Evolutionary conservation across 306 rosid species (phyloP), one percentile per base, ranked within the genome.

Genomic region (Cicer chorassanicum): DNA sequence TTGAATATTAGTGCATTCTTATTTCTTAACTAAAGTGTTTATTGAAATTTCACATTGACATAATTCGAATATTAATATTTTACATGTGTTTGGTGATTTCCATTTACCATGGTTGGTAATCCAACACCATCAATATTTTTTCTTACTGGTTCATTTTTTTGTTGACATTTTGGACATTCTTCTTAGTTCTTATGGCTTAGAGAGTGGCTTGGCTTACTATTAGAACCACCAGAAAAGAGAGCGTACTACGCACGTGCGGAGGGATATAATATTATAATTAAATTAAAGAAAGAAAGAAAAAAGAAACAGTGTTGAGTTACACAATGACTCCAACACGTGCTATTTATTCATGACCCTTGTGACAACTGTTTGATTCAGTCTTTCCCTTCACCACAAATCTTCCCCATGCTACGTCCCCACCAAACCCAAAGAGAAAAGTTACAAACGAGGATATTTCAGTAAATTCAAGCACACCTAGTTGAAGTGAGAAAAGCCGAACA

Each of bases 371-470:
- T 65, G 48, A 7, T 43, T 2, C 24, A 34, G 66, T 63, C 81
- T 76, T 82, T 81, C 79, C 80, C 69, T 72, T 1, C 62, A 71
- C 55, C 67, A 78, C 60, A 85, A 85, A 76, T 83, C 74, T 73
- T 69, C 19, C 19, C 72, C 86, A 55, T 68, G 19, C 59, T 84
- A 53, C 73, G 39, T 21, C 55, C 38, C 64, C 41, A 18, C 64
- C 1, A 59, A 54, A 16, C 12, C 59, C 51, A 21, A 1, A n/a
- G 41, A 8, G 50, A 68, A 77, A 9, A 9, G 8, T 12, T 3
- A 15, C 14, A 11, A 46, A 13, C 7, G 9, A 73, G 82, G 85
- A 2, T 59, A 50, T 38, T 59, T 29, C 1, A 15, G 84, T 84
- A 55, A 65, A 70, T 84, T 78, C 3, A 1, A 0, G 21, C 19